Conservation (phyloP, 768 basidiomycete genomes). For the Aureoboletus auriporus region DNA sequence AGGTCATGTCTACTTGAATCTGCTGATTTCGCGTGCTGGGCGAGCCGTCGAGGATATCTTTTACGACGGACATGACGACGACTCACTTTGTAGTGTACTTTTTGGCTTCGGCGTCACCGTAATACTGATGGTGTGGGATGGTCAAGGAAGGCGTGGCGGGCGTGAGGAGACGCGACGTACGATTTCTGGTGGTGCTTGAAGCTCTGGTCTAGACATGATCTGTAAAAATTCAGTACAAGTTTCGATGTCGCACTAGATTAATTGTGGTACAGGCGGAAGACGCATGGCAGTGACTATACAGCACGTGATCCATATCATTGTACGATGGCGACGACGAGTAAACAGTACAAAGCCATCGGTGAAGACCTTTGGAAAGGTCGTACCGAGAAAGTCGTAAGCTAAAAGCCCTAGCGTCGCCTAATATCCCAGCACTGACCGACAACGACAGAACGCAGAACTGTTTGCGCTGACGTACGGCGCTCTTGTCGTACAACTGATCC, state of each 20-base stretch:
- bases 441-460: conserved; percentile 85
- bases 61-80: background rate
- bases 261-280: background rate
- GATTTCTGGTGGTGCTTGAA: conserved; percentile 87
- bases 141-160: background rate
- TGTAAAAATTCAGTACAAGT: background rate
- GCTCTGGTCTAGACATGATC: conserved; percentile 81
- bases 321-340: conserved; percentile 70
- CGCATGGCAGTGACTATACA: background rate
- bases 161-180: conserved; percentile 38
- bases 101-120: conserved; percentile 91
- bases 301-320: conserved; percentile 25
- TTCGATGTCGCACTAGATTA: background rate
- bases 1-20: conserved; percentile 97
- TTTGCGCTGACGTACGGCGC: conserved; percentile 97
- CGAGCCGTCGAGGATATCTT: conserved; percentile 9
- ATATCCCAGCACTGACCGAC: conserved; percentile 11
- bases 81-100: conserved; percentile 95
- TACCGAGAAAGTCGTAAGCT: conserved; percentile 88
- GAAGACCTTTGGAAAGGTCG: conserved; percentile 96
- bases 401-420: background rate
- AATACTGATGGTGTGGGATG: conserved; percentile 60
- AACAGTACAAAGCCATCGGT: conserved; percentile 83
- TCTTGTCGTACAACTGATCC: conserved; percentile 95
- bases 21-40: conserved; percentile 89